Conservation (phyloP, 306 rosid species). For the Cicer bijugum region DNA sequence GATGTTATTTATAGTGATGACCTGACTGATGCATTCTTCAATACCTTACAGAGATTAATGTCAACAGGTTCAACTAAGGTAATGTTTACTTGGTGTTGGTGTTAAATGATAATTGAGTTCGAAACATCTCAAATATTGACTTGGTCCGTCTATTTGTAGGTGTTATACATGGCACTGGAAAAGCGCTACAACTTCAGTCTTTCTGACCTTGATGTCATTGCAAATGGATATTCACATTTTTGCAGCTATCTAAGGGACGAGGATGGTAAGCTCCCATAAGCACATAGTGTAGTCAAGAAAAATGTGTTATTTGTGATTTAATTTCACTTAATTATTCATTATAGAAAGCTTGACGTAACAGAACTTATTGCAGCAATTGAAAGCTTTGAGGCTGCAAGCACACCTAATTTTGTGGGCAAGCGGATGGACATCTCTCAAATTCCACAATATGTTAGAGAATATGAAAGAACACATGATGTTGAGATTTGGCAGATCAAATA, state of each 20-base stretch:
- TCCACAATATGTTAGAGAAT: constrained; percentile 71
- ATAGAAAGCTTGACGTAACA: constrained; percentile 34
- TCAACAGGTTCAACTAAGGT: constrained; percentile 77
- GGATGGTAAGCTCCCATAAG: constrained; percentile 55
- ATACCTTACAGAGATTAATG: constrained; percentile 67
- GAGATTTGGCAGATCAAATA: constrained; percentile 84
- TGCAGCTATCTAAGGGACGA: constrained; percentile 63
- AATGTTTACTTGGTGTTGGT: constrained; percentile 9
- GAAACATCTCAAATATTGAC: constrained; percentile 7
- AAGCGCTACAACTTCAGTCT: constrained; percentile 92
- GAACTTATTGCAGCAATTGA: constrained; percentile 57
- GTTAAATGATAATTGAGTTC: constrained; percentile 31
- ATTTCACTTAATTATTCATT: constrained; percentile 8
- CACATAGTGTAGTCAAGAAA: constrained; percentile 6
- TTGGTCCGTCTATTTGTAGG: constrained; percentile 53
- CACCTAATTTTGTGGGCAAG: constrained; percentile 63
- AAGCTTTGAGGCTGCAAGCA: constrained; percentile 27
- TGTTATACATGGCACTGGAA: constrained; percentile 76
- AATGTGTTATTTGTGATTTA: background rate
- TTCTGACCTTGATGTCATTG: constrained; percentile 74
- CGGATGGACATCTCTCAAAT: constrained; percentile 60
- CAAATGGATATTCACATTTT: constrained; percentile 83
- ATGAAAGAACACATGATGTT: constrained; percentile 73
- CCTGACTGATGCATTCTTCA: constrained; percentile 82
- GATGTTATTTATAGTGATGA: constrained; percentile 89